These are phyloP conservation scores for Fusarium sp. DNA, from an alignment of 2,329 filamentous ascomycete genomes.

Conservation along the genomic window DNA sequence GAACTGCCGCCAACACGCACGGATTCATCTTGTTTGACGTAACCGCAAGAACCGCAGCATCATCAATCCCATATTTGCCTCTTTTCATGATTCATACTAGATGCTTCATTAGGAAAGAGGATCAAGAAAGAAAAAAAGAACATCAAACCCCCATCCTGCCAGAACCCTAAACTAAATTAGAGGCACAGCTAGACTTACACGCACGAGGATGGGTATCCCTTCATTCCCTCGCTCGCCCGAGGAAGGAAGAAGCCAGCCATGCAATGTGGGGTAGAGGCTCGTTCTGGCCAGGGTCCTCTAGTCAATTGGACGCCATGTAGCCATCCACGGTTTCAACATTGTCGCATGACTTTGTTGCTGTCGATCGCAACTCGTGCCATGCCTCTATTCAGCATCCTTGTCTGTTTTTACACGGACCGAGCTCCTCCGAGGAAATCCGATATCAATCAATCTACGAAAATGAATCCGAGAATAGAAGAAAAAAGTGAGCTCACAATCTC, in stretches of 20 bases:
- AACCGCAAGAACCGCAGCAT: background rate
- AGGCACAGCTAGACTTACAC: background rate
- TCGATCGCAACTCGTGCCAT: background rate
- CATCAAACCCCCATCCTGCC: background rate
- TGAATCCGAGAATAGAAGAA: background rate
- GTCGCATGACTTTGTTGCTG: background rate
- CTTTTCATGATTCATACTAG: background rate
- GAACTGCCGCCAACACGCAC: background rate
- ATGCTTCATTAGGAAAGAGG: background rate
- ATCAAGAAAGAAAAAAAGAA: background rate
- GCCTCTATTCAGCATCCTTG: background rate
- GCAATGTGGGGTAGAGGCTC: conserved; percentile 20
- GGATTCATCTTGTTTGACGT: background rate
- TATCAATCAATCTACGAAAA: background rate
- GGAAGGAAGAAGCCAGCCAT: background rate
- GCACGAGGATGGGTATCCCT: background rate
- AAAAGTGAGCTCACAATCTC: background rate
- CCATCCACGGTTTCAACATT: background rate
- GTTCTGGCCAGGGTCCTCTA: background rate
- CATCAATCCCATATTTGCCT: conserved; percentile 22
- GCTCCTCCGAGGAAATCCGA: background rate
- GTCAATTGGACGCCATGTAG: background rate
- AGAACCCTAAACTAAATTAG: background rate
- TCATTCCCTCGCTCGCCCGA: background rate
- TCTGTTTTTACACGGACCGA: background rate